Base-by-base conservation (phyloP, 2,329 filamentous ascomycete species). In the Aureobasidium sp. region DNA sequence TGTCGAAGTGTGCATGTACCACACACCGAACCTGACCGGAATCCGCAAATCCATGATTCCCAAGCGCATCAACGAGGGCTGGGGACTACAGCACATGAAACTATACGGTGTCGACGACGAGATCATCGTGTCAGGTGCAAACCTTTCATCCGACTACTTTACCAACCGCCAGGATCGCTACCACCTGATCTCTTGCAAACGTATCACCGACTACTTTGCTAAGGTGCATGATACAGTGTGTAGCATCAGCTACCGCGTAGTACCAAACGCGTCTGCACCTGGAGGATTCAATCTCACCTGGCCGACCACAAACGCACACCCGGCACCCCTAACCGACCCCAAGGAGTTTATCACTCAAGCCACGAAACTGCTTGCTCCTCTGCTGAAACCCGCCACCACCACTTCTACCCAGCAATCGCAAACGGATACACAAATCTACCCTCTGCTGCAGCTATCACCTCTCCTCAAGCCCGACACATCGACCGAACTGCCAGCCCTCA, bases 11-110 rank as follows among this genome's bases (percentile, higher is more conserved):
- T 88, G 92, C 67, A 95, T 99, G 91, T 99, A 95, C 70, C 94
- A 99, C 74, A 99, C 94, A 0, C 94, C 94, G 0, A 99, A 99
- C 69, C 75, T 99, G 64, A 95, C 89, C 2, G 94, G 94, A 0
- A 67, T 95, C 61, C 84, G 87, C 54, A 97, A 97, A 75, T 85
- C 86, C 68, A 79, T 89, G 65, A 84, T 97, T 2, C 94, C 94
- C 0, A 89, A 84, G 70, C 82, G 94, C 21, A 93, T 99, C 71
- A 99, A 99, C 67, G 94, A 99, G 75, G 94, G 94, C 19, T 99
- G 94, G 94, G 94, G 94, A 1, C 75, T 99, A 63, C 94, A 99
- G 71, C 94, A 99, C 71, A 99, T 99, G 93, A 99, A 99, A 79
- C 79, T 99, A 0, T 99, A 99, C 67, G 94, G 94, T 0, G 78